Conservation (phyloP, 2,329 filamentous ascomycete genomes). For the Talaromyces atroroseus region DNA sequence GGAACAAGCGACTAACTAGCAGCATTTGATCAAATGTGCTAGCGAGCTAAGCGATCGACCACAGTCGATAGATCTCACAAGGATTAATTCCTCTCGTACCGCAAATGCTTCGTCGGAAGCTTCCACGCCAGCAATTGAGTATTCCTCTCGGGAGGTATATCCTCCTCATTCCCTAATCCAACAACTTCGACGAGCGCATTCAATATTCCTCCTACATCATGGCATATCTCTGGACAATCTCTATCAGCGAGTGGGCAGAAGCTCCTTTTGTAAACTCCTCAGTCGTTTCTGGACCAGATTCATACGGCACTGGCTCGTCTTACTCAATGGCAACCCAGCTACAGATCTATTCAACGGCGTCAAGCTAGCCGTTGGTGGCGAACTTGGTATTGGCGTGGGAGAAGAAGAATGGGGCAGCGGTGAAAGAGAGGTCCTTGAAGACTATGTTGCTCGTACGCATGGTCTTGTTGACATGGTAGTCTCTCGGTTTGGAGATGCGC, state of each 20-base stretch:
- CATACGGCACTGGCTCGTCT: constrained; percentile 69
- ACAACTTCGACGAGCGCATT: constrained; percentile 77
- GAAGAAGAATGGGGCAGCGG: constrained; percentile 94
- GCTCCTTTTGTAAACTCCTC: constrained; percentile 66
- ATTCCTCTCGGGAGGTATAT: constrained; percentile 85
- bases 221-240: constrained; percentile 66
- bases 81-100: constrained; percentile 54
- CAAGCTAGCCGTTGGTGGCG: constrained; percentile 82
- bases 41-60: constrained; percentile 14
- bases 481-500: constrained; percentile 68
- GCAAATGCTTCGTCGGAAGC: constrained; percentile 34
- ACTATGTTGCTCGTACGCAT: constrained; percentile 71
- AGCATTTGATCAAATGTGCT: background rate
- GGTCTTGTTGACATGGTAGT: constrained; percentile 85
- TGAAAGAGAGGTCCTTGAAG: constrained; percentile 87
- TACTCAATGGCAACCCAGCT: constrained; percentile 83
- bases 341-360: constrained; percentile 74
- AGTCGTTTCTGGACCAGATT: constrained; percentile 76
- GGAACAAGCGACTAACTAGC: background rate
- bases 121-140: constrained; percentile 57
- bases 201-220: constrained; percentile 83
- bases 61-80: constrained; percentile 76
- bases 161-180: constrained; percentile 70
- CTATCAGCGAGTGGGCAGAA: constrained; percentile 58
- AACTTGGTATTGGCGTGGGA: constrained; percentile 88